These are phyloP conservation scores for Cryomyces minteri DNA, from an alignment of 495 filamentous ascomycete genomes.

Conservation along the genomic window DNA sequence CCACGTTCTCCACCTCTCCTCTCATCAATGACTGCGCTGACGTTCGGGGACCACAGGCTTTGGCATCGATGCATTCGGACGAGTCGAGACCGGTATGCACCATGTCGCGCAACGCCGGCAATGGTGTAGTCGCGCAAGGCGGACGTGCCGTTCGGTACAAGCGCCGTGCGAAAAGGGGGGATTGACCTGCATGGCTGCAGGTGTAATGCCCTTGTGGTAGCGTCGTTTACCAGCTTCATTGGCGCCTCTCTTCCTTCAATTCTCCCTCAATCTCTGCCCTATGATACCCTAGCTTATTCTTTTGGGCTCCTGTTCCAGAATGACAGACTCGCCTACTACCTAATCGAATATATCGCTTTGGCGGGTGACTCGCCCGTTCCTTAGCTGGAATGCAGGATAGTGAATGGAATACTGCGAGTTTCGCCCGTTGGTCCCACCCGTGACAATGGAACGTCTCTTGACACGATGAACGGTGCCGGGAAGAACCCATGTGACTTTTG, in stretches of 20 bases:
- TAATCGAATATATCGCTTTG: no score
- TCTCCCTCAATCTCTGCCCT: not conserved
- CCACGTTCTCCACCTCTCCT: not conserved
- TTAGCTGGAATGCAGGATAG: no score
- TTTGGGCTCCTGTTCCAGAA: no score
- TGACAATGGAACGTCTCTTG: no score
- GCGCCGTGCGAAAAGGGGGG: slow-evolving; percentile 3
- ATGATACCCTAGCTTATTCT: not conserved
- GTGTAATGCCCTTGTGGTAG: not conserved
- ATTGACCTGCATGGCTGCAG: not conserved
- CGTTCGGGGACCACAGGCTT: slow-evolving; percentile 27
- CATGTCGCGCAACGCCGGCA: slow-evolving; percentile 50
- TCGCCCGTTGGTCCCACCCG: no score
- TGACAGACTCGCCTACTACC: no score
- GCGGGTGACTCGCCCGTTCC: no score
- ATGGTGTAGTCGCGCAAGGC: slow-evolving; percentile 20
- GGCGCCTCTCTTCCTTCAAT: no score
- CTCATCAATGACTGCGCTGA: not conserved
- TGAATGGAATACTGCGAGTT: no score
- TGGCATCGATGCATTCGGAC: slow-evolving; percentile 69
- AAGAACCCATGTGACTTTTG: no score
- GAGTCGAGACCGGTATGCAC: slow-evolving; percentile 52
- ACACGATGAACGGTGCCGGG: no score
- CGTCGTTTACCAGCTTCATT: not conserved
- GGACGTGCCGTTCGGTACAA: slow-evolving; percentile 15